Base-by-base conservation (phyloP, 192 early-diverging fungal genomes). In the Lobosporangium transversale region DNA sequence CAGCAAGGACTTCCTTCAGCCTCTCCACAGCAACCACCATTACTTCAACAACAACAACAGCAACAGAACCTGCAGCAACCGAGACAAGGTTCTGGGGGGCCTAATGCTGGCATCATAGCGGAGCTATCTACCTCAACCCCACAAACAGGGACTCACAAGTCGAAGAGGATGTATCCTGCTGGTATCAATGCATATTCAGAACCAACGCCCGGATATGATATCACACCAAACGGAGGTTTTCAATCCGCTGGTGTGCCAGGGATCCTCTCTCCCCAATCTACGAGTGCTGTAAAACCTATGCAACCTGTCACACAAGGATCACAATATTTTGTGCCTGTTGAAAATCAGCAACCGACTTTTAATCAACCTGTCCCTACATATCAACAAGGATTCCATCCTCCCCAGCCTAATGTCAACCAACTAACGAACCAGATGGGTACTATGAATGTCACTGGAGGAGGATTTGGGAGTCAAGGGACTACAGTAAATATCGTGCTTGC, bases 161-260 rank as follows among this genome's bases (percentile, higher is more conserved):
- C 76, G 24, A 87, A 87, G 66, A 58, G 86, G 49, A 68, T 82
- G 70, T 87, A 87, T 65, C 86, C 86, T 18, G 70, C 83, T 4
- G 79, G 85, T 44, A 85, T 82, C 30, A 66, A 80, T 33, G 60
- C 80, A 0, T 87, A 84, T 40, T 45, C 66, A 20, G 84, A 83
- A 20, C 50, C 75, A 11, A 27, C 58, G 15, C 32, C 61, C 14
- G 18, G 59, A 1, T 78, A 79, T 27, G 69, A 65, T 42, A 48
- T 62, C 44, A 56, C 56, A n/a, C 74, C 73, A 12, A 65, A 70
- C 35, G 71, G 64, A 53, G 54, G 59, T 20, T 82, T 65, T 43
- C 69, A 65, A 50, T 49, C 80, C 47, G 54, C 74, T 35, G 14
- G 40, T 14, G 32, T 36, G 6, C 52, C 76, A 65, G 70, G 69